Percentiles rank a stretch among this genome's conserved stretches.
phyloP scores from a whole-genome alignment of 2,329 filamentous ascomycete genomes.

The Calonectria leucothoes region DNA sequence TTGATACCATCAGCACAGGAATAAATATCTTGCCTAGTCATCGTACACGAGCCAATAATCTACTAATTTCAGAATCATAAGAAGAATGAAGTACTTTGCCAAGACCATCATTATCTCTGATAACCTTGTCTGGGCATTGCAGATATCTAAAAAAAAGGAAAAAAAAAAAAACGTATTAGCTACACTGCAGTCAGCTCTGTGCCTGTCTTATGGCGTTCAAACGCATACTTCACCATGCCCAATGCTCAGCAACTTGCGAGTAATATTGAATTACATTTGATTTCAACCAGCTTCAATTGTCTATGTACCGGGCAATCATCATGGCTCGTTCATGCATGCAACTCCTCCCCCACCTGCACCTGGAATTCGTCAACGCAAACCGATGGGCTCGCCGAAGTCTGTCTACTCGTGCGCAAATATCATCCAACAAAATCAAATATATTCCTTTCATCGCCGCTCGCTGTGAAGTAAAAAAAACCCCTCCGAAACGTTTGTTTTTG shows the following conservation, averaged over 20 bases:
- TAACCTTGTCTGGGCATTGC: background rate
- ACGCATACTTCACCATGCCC: background rate
- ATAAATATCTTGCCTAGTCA: background rate
- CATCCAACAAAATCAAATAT: conserved; percentile 21
- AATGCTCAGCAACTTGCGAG: background rate
- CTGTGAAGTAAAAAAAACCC: conserved; percentile 10
- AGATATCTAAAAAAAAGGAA: too few species aligned
- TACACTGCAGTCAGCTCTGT: too few species aligned
- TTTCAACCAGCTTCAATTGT: conserved; percentile 32
- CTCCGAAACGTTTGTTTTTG: conserved; percentile 9
- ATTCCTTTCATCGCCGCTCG: conserved; percentile 2
- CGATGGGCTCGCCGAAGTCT: conserved; percentile 24
- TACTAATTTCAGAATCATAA: background rate
- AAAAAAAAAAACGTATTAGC: too few species aligned
- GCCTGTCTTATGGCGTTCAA: too few species aligned
- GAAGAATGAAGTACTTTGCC: background rate
- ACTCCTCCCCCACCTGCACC: conserved; percentile 18
- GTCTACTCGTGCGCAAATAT: conserved; percentile 29
- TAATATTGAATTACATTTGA: background rate
- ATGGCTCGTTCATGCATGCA: conserved; percentile 31
- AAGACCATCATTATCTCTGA: background rate
- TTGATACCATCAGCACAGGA: background rate
- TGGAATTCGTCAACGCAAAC: conserved; percentile 23
- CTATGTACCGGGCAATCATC: conserved; percentile 37
- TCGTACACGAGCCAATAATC: background rate